A percentile compares a stretch with the other conserved stretches of the same genome.
These are phyloP conservation scores for Magnolia sinica DNA, from an alignment of 164 flowering plant genomes.

Conservation along the genomic window DNA sequence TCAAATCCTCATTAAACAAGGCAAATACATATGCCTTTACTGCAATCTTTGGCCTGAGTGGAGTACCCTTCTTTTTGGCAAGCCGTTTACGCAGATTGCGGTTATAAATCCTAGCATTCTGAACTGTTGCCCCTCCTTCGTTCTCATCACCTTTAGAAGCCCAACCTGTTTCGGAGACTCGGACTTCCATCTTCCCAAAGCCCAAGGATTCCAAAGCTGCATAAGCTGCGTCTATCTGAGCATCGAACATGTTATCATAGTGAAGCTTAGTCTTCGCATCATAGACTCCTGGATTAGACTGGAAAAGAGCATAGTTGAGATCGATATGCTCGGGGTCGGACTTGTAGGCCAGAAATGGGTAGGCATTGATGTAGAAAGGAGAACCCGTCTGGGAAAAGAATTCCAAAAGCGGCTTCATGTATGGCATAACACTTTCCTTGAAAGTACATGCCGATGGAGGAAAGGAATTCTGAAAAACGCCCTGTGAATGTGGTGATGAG, in stretches of 20 bases:
- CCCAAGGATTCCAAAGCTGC: slow-evolving; percentile 71
- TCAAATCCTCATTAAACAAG: slow-evolving; percentile 74
- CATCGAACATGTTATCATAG: slow-evolving; percentile 87
- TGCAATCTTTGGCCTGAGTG: slow-evolving; percentile 53
- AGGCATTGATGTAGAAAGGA: slow-evolving; percentile 77
- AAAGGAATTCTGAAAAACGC: slow-evolving; percentile 60
- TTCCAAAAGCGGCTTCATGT: slow-evolving; percentile 71
- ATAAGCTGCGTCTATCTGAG: slow-evolving; percentile 72
- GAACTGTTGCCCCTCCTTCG: slow-evolving; percentile 57
- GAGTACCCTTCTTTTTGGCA: slow-evolving; percentile 72
- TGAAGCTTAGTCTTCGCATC: slow-evolving; percentile 72
- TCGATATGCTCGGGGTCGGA: slow-evolving; percentile 60
- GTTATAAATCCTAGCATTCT: slow-evolving; percentile 71
- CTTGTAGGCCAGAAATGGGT: slow-evolving; percentile 80
- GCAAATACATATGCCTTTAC: slow-evolving; percentile 74
- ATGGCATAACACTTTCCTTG: slow-evolving; percentile 43
- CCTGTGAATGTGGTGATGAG: slow-evolving; percentile 69
- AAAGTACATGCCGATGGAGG: slow-evolving; percentile 77
- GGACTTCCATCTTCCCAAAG: slow-evolving; percentile 58
- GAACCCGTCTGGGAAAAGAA: slow-evolving; percentile 59
- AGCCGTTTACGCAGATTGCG: slow-evolving; percentile 50
- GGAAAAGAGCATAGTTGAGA: slow-evolving; percentile 66
- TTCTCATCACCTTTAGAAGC: slow-evolving; percentile 67
- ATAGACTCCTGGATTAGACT: slow-evolving; percentile 45
- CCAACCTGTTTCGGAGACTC: slow-evolving; percentile 91